phyloP scores from a whole-genome alignment of 495 filamentous ascomycete species.

The Aspergillus nidulans region DNA sequence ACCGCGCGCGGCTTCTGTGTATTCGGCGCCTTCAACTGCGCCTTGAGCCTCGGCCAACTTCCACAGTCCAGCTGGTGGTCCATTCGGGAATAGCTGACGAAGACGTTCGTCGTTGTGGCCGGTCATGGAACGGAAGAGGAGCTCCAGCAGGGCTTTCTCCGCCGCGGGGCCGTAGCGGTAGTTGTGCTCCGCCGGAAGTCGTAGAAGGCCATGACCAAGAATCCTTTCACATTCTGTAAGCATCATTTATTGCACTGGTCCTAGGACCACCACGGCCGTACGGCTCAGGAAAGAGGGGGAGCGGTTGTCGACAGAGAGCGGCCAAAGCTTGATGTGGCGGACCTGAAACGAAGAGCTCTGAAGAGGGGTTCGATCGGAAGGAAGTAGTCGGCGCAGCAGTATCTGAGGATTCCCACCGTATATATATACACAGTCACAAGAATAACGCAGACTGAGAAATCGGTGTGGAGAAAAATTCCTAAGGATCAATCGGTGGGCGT shows the following conservation, averaged over 20 bases:
- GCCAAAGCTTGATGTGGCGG: conserved; percentile 13
- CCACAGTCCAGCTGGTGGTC: conserved; percentile 60
- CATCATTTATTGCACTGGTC: conserved; percentile 28
- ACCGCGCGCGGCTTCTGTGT: conserved; percentile 84
- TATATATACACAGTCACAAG: neutral
- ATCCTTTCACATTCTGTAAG: conserved; percentile 72
- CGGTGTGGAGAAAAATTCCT: conserved; percentile 3
- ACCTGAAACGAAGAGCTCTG: neutral
- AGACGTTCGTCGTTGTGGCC: conserved; percentile 67
- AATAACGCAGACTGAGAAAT: neutral
- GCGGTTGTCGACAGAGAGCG: neutral
- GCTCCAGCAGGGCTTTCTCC: conserved; percentile 61
- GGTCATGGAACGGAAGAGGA: conserved; percentile 82
- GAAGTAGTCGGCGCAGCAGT: neutral
- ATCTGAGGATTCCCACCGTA: neutral
- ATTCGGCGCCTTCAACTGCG: conserved; percentile 89
- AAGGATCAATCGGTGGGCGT: conserved; percentile 5
- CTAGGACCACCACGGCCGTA: conserved; percentile 34
- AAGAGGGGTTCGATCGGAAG: neutral
- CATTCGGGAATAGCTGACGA: conserved; percentile 72
- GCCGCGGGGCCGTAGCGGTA: conserved; percentile 71
- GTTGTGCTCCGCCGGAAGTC: conserved; percentile 61
- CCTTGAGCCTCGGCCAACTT: conserved; percentile 82
- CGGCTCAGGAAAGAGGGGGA: conserved; percentile 6
- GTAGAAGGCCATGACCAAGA: conserved; percentile 69